A percentile compares a stretch with the other conserved stretches of the same genome.
phyloP scores from a whole-genome alignment of 768 basidiomycete species.

The Hortiboletus campestris region DNA sequence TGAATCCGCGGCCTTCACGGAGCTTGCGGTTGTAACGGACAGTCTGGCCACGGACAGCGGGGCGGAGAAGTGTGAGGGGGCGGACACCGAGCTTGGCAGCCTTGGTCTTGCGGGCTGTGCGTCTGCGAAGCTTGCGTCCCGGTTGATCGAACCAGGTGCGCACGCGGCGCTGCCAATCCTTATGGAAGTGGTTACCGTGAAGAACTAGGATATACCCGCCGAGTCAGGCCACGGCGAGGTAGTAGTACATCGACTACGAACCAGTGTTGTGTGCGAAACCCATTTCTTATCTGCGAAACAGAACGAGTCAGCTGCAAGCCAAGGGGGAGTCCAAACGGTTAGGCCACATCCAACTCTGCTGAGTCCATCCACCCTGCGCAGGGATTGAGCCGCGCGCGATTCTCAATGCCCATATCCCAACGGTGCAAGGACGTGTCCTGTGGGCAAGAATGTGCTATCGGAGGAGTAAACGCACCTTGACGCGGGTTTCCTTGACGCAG shows the following conservation, averaged over 20 bases:
- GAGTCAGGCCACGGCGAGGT: conserved; percentile 12
- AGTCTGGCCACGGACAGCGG: conserved; percentile 94
- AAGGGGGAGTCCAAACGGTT: too few relatives aligned
- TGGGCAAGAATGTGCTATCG: not conserved
- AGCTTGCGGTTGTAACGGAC: conserved; percentile 98
- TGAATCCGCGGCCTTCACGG: conserved; percentile 96
- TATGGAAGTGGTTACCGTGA: conserved; percentile 93
- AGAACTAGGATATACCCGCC: conserved; percentile 53
- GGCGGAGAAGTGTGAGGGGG: conserved; percentile 88
- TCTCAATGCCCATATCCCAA: not conserved
- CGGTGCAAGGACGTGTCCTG: not conserved
- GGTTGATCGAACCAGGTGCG: conserved; percentile 99
- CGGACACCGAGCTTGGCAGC: conserved; percentile 89
- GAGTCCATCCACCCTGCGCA: conserved; percentile 23
- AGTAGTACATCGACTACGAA: conserved; percentile 29
- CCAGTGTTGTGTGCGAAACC: conserved; percentile 39
- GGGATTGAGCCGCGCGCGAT: not conserved
- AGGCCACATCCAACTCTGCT: conserved; percentile 18
- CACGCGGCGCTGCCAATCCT: conserved; percentile 98
- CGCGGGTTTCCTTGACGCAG: conserved; percentile 32
- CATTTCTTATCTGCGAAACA: conserved; percentile 31
- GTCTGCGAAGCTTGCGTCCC: conserved; percentile 93
- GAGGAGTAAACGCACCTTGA: conserved; percentile 30
- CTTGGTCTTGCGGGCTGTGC: conserved; percentile 88
- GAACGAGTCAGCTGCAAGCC: conserved; percentile 12